These are phyloP conservation scores for Syzygium malaccense DNA, from an alignment of 441 rosid species.

Conservation along the genomic window DNA sequence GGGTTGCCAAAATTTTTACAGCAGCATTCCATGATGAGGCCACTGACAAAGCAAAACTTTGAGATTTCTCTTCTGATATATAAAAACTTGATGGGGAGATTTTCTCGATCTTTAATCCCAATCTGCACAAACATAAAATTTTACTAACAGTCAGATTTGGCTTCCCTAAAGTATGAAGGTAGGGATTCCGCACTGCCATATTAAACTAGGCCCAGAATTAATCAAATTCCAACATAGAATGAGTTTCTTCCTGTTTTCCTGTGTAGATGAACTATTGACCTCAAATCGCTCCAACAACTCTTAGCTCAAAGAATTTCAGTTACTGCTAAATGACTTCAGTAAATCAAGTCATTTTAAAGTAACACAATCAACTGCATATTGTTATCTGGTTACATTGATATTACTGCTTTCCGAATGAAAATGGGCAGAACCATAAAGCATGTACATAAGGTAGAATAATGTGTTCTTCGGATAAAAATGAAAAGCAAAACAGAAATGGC, in stretches of 20 bases:
- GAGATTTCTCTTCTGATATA: constrained; percentile 53
- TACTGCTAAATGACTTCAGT: neutral
- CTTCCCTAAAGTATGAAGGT: neutral
- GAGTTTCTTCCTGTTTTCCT: neutral
- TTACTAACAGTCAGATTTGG: neutral
- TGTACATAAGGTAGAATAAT: neutral
- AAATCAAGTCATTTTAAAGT: neutral
- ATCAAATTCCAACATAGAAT: neutral
- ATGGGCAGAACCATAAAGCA: neutral
- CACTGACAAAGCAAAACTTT: constrained; percentile 31
- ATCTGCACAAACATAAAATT: constrained; percentile 40
- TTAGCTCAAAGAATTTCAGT: neutral
- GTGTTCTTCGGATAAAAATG: constrained; percentile 1
- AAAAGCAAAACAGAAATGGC: constrained; percentile 5
- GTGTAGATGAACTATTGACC: neutral
- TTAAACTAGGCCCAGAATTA: neutral
- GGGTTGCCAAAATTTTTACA: constrained; percentile 41
- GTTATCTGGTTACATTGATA: neutral
- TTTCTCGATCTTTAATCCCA: constrained; percentile 73
- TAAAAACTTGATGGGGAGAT: constrained; percentile 56
- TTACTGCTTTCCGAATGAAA: neutral
- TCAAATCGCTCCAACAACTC: neutral
- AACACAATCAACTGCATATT: neutral
- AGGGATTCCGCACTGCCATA: neutral
- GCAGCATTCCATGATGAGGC: constrained; percentile 63